Evolutionary conservation across 2,329 filamentous ascomycete genomes (phyloP).

Genomic region (Xylariaceae sp.): DNA sequence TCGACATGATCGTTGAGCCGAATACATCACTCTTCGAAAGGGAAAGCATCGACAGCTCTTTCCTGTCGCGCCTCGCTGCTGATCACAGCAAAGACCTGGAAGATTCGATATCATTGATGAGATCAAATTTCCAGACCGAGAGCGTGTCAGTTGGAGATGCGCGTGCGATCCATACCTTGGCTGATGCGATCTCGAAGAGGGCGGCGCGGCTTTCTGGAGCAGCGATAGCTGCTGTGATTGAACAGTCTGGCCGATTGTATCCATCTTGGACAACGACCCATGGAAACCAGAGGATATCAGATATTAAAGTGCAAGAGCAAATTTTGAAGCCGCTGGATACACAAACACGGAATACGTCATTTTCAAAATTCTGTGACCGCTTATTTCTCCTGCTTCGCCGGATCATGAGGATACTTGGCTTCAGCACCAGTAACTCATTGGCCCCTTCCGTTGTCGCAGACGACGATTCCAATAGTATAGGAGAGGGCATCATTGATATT

Average conservation of each 20-base stretch:
- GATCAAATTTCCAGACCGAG: conserved; percentile 37
- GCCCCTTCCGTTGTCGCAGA: not conserved
- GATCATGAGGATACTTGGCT: not conserved
- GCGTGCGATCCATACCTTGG: conserved; percentile 56
- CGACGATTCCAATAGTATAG: not conserved
- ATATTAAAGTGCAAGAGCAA: not conserved
- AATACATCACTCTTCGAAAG: conserved; percentile 46
- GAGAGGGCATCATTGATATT: conserved; percentile 52
- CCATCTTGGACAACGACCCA: conserved; percentile 2
- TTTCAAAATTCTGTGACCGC: not conserved
- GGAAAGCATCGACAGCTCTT: conserved; percentile 66
- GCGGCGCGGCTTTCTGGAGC: conserved; percentile 63
- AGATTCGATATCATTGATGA: conserved; percentile 36
- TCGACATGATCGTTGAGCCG: conserved; percentile 4
- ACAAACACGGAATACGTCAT: not conserved
- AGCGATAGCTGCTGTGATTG: conserved; percentile 58
- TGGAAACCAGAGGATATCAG: not conserved
- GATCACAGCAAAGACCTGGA: conserved; percentile 51
- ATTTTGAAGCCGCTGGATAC: not conserved
- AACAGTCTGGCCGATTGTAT: conserved; percentile 50
- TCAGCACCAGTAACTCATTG: not conserved
- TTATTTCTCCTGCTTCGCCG: not conserved
- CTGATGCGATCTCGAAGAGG: conserved; percentile 60
- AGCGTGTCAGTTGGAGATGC: conserved; percentile 50
- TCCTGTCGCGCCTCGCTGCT: conserved; percentile 59